Base-by-base conservation (phyloP, 805 yeast species). In the Teunomyces barrocoloradensis region DNA sequence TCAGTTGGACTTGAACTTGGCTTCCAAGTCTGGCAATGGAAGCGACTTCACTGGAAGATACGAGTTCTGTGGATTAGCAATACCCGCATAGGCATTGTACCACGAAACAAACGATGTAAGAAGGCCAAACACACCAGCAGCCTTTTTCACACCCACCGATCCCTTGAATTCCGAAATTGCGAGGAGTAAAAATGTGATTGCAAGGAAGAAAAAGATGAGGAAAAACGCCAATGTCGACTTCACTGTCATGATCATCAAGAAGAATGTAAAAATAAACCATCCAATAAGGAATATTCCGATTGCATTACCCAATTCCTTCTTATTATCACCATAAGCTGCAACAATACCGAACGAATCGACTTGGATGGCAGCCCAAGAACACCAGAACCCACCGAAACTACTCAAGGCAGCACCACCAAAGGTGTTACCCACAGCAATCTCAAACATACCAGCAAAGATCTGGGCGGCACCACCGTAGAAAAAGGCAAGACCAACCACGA, bases 381-480 rank as follows among this genome's bases (percentile, higher is more conserved):
- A 79, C 92, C 92, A 85, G 63, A 85, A 85, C 3, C 89, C 91
- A 49, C 88, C 92, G 48, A 74, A 79, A 4, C 82, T 77, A 5
- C 77, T 65, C 46, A 80, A 69, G 1, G 82, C 83, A 49, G 85
- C 76, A 55, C 84, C 87, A 66, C 89, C 89, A 68, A 84, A 85
- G 18, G 89, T 84, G 66, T 84, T 85, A 56, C 86, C 90, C 35
- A 80, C 73, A n/a, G 84, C 81, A 66, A 85, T 75, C 65, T 87
- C 89, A 78, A 87, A 80, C 74, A 85, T 74, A 47, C 90, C 91
- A 5, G 91, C 88, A 50, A 84, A 68, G 47, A 83, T 68, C 65
- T 85, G 90, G 48, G 85, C 77, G 18, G 81, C 71, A 33, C 91
- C 92, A 48, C 90, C 92, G 60, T 84, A 84, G 63, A 85, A 84